Evolutionary conservation across 208 protist genomes (phyloP), one percentile per base, ranked within the genome.

Genomic region (Leptomonas pyrrhocoris): DNA sequence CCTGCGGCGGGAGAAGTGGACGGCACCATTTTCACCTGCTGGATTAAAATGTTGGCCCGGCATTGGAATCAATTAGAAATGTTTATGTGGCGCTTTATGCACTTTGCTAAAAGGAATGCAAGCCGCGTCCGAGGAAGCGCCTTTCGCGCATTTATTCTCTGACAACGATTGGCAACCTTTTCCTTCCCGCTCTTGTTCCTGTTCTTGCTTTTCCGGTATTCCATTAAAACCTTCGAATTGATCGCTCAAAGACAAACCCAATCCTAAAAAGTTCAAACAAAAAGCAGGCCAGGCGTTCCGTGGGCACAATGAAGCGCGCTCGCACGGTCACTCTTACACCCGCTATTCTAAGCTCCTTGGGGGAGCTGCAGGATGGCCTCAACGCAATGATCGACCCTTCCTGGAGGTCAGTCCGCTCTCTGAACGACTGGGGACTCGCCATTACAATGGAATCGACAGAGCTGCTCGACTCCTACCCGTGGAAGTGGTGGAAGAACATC

Each of bases 401-500:
- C 27, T 97, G 93, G 93, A 69, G 79, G 19, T 70, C 75, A 31
- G 70, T 81, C 23, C 86, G 93, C 57, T 77, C 70, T 23, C 72
- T 84, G 31, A 88, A 96, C 58, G 82, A 97, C 81, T 97, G 93
- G 91, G 61, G 72, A 16, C 84, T 97, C 12, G 93, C 93, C n/a
- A 89, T 97, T 53, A 94, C 87, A 15, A 93, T 97, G 86, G 93
- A 97, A 68, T 86, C 78, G 40, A 74, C 85, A 2, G 90, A 97
- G 73, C 76, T 97, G 31, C 79, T 97, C 15, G 93, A 97, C 74
- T 96, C 91, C 12, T 97, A 97, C 74, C 91, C 93, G 49, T 97
- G 93, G 91, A 97, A 97, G 79, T 97, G 93, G 93, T 97, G 93
- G 93, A 97, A 97, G 71, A 97, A 95, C 73, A 50, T 94, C 43